Evolutionary conservation across 768 basidiomycete genomes (phyloP).

Genomic region (Panaeolus papilionaceus): DNA sequence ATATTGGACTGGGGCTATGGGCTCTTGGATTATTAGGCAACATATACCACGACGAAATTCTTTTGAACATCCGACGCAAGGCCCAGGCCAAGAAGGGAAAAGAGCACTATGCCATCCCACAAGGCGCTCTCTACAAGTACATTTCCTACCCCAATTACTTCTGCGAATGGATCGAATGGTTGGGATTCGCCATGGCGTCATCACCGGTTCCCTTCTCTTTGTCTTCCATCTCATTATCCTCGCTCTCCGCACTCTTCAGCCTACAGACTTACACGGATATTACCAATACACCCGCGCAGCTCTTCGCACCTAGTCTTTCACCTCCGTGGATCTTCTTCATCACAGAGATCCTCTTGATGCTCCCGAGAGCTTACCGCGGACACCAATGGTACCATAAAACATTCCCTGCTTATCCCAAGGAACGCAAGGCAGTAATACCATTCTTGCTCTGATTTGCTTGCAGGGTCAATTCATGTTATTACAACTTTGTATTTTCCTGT

Average conservation of each 20-base stretch:
- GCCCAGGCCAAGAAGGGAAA: slow-evolving; percentile 46
- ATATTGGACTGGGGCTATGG: slow-evolving; percentile 72
- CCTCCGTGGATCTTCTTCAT: slow-evolving; percentile 86
- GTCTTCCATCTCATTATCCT: slow-evolving; percentile 27
- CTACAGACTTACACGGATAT: slow-evolving; percentile 28
- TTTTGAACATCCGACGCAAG: slow-evolving; percentile 80
- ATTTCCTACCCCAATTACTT: slow-evolving; percentile 94
- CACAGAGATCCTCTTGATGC: slow-evolving; percentile 77
- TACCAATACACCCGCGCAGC: slow-evolving; percentile 34
- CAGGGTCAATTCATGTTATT: not conserved
- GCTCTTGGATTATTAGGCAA: slow-evolving; percentile 77
- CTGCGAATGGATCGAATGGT: slow-evolving; percentile 96
- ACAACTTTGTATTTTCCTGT: too few species aligned
- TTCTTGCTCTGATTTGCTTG: slow-evolving; percentile 57
- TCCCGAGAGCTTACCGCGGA: slow-evolving; percentile 80
- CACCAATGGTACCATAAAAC: slow-evolving; percentile 90
- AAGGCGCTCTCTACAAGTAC: slow-evolving; percentile 75
- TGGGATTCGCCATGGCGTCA: slow-evolving; percentile 83
- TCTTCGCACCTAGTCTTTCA: slow-evolving; percentile 50
- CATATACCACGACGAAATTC: slow-evolving; percentile 88
- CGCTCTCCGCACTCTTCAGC: slow-evolving; percentile 27
- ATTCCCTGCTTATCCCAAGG: slow-evolving; percentile 74
- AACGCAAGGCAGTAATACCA: slow-evolving; percentile 82
- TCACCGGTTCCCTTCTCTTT: slow-evolving; percentile 49
- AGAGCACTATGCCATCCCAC: slow-evolving; percentile 81